Evolutionary conservation across 768 basidiomycete genomes (phyloP).

Genomic region (Trametes coccinea): DNA sequence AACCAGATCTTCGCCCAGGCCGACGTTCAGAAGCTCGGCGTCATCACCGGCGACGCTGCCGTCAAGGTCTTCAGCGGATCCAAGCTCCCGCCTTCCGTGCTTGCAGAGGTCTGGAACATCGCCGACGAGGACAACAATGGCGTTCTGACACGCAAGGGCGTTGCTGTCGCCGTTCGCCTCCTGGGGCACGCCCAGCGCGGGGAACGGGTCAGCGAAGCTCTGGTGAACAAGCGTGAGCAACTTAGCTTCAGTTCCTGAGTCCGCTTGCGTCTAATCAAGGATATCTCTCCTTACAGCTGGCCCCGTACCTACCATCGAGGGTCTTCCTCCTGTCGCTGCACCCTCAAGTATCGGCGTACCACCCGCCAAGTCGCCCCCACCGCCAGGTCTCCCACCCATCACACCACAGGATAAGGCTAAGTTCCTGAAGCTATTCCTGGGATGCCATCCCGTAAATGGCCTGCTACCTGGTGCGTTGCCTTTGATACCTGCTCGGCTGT

Average conservation of each 20-base stretch:
- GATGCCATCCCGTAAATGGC: constrained; percentile 71
- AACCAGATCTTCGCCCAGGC: constrained; percentile 70
- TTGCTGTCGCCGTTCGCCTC: constrained; percentile 84
- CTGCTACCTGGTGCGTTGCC: constrained; percentile 65
- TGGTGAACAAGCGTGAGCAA: constrained; percentile 70
- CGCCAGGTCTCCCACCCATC: constrained; percentile 57
- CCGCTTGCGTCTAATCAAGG: constrained; percentile 10
- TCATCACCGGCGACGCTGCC: constrained; percentile 89
- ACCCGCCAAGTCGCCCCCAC: constrained; percentile 65
- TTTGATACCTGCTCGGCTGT: neutral
- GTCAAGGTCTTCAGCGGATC: constrained; percentile 84
- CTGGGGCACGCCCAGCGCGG: constrained; percentile 93
- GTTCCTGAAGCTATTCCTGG: constrained; percentile 77
- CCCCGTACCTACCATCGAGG: constrained; percentile 79
- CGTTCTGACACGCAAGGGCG: constrained; percentile 84
- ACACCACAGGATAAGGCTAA: constrained; percentile 81
- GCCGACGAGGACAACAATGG: constrained; percentile 95
- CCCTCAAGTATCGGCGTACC: constrained; percentile 52
- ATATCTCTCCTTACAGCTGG: constrained; percentile 57
- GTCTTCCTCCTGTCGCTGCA: constrained; percentile 51
- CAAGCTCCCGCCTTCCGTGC: constrained; percentile 69
- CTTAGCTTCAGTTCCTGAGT: neutral
- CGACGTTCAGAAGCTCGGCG: constrained; percentile 78
- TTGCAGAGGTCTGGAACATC: constrained; percentile 93
- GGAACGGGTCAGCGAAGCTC: constrained; percentile 60